Evolutionary conservation across 2,329 filamentous ascomycete species (phyloP), one percentile per base, ranked within the genome.

Genomic region (Ophiostoma populinum): DNA sequence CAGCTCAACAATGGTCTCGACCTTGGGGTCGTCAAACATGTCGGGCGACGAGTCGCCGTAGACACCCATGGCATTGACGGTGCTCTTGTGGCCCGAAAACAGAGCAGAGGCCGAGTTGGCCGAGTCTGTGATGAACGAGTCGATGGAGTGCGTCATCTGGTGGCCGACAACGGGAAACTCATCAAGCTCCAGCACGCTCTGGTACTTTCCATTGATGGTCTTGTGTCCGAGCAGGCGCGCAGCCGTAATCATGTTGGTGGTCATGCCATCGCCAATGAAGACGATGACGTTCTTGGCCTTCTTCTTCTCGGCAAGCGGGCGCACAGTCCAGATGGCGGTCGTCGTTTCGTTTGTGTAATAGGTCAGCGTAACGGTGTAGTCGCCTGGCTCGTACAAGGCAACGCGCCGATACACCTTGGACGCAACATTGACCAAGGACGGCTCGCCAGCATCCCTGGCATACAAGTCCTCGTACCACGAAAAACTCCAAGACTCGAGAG

Each of bases 101-200:
- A 90, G 62, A 12, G 81, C 79, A 28, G 77, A 81, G 4, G 81
- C 81, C 5, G 77, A 83, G 58, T 90, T 90, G 55, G 82, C 82
- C 41, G 76, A 82, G 54, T 90, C 81, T 24, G 81, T 90, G 51
- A 90, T 87, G 63, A 80, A 87, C 33, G 65, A 74, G 57, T 87
- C 80, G 49, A 90, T 71, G 2, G 80, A 86, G 56, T 87, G 80
- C 9, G 81, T 86, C 75, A 90, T 87, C 57, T 87, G 81, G 53
- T 92, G 82, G 15, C 82, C 82, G 9, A 87, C 51, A n/a, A 86
- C 69, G 3, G 82, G 81, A 56, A 90, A 90, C 49, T 83, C 67
- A 58, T 92, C 82, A 61, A 92, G 63, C 49, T 72, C 65, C 65
- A 92, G 67, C 38, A 63, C 67, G 38, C 67, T 72, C 60, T 82